Conservation (phyloP, 352 stramenopile genomes). For the Pythium phragmitis region DNA sequence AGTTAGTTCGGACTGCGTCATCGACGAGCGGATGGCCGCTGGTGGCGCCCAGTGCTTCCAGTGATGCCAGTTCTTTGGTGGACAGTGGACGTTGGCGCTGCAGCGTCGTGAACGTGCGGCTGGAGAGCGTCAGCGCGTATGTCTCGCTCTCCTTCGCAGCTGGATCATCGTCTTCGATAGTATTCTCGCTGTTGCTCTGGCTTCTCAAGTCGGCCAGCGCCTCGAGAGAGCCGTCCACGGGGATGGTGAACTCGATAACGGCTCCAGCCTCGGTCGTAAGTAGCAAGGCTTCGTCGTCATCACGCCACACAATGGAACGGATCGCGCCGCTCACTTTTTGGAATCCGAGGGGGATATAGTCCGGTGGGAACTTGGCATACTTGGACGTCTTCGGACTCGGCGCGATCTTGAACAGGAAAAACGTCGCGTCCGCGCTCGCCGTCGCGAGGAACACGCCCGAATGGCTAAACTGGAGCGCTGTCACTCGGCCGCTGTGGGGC, state of each 20-base stretch:
- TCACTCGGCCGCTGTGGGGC: slow-evolving; percentile 80
- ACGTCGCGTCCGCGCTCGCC: slow-evolving; percentile 66
- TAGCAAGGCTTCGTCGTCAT: slow-evolving; percentile 65
- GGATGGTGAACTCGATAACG: slow-evolving; percentile 71
- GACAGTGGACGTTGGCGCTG: slow-evolving; percentile 50
- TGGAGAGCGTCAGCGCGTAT: slow-evolving; percentile 51
- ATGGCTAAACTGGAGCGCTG: slow-evolving; percentile 64
- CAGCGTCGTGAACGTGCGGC: slow-evolving; percentile 39
- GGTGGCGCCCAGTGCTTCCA: slow-evolving; percentile 28
- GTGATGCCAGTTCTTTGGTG: slow-evolving; percentile 48
- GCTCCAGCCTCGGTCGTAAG: slow-evolving; percentile 53
- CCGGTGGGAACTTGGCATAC: slow-evolving; percentile 48
- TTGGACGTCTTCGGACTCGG: slow-evolving; percentile 50
- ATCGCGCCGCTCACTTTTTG: slow-evolving; percentile 39
- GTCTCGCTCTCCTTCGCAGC: slow-evolving; percentile 36
- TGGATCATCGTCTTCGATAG: not conserved
- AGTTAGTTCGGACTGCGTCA: slow-evolving; percentile 49
- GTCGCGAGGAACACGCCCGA: slow-evolving; percentile 75
- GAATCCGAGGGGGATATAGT: slow-evolving; percentile 82
- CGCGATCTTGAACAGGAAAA: slow-evolving; percentile 86
- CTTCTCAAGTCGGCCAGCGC: slow-evolving; percentile 17
- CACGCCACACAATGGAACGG: slow-evolving; percentile 60
- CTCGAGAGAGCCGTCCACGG: slow-evolving; percentile 31
- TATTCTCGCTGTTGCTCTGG: slow-evolving; percentile 1
- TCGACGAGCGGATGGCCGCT: slow-evolving; percentile 40